Conservation (phyloP, 2,329 filamentous ascomycete species). For the Cylindrodendrum hubeiense region DNA sequence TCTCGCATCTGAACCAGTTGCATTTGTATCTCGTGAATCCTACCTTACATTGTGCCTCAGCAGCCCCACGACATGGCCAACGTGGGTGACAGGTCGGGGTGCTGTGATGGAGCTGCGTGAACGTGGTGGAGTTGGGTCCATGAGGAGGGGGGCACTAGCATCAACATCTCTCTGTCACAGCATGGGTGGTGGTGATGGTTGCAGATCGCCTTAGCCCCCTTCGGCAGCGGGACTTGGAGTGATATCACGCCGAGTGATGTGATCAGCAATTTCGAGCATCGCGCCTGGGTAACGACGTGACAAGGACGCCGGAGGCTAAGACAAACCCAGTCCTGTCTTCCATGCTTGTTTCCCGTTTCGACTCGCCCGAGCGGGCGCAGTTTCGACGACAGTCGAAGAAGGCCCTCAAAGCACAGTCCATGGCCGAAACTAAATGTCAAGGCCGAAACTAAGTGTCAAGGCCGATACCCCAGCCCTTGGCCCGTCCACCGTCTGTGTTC, state of each 20-base stretch:
- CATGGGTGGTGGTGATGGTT: slow-evolving; percentile 10
- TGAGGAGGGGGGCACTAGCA: slow-evolving; percentile 20
- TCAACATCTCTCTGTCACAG: slow-evolving; percentile 12
- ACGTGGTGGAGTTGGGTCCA: slow-evolving; percentile 14
- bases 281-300: not conserved
- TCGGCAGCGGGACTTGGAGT: slow-evolving; percentile 6
- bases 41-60: not conserved
- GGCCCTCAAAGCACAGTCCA: not conserved
- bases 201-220: slow-evolving; percentile 19
- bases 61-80: slow-evolving; percentile 1
- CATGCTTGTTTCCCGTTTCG: not conserved
- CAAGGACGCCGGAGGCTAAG: slow-evolving; percentile 2
- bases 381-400: not conserved
- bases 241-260: slow-evolving; percentile 12
- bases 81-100: slow-evolving; percentile 11
- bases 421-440: not conserved
- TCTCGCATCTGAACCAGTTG: too few species aligned
- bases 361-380: not conserved
- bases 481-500: not conserved
- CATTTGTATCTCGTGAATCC: slow-evolving; percentile 10
- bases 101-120: slow-evolving; percentile 19
- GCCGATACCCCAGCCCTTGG: slow-evolving; percentile 26
- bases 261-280: slow-evolving; percentile 10
- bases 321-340: not conserved
- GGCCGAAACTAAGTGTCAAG: not conserved